A percentile compares a stretch with the other conserved stretches of the same genome.
Evolutionary conservation across 148 eudicot genomes (phyloP).

Genomic region (Talinum fruticosum): DNA sequence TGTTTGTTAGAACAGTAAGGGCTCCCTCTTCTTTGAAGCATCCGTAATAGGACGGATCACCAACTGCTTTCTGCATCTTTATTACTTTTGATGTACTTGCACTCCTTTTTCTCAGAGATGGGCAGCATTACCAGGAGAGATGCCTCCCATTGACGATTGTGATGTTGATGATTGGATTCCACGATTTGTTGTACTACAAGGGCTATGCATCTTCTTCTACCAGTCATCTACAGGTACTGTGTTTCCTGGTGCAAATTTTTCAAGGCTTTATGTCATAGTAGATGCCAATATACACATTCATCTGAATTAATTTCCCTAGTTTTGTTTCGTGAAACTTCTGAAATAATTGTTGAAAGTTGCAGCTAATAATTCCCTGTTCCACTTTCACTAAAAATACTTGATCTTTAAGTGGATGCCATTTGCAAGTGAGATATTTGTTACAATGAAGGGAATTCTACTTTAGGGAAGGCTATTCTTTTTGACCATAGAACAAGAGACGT

Average conservation of each 20-base stretch:
- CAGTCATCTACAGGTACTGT: conserved; percentile 65
- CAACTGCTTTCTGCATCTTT: neutral
- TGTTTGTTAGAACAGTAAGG: conserved; percentile 61
- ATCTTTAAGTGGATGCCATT: neutral
- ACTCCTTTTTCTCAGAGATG: conserved; percentile 58
- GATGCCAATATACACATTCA: neutral
- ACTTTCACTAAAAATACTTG: neutral
- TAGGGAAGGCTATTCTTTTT: neutral
- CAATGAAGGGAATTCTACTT: neutral
- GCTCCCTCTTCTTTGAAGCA: conserved; percentile 8
- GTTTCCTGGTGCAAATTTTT: neutral
- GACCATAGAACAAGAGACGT: neutral
- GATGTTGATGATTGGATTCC: conserved; percentile 98
- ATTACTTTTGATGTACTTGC: neutral
- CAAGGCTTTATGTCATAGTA: neutral
- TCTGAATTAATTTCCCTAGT: neutral
- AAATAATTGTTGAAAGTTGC: neutral
- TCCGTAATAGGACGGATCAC: neutral
- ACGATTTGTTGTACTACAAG: conserved; percentile 85
- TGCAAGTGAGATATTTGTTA: neutral
- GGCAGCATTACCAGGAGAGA: conserved; percentile 93
- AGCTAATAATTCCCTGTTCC: neutral
- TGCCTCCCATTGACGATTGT: conserved; percentile 80
- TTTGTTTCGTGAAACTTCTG: neutral
- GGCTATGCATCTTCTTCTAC: conserved; percentile 75